phyloP scores from a whole-genome alignment of 2,329 filamentous ascomycete species.

The Aspergillus felis region DNA sequence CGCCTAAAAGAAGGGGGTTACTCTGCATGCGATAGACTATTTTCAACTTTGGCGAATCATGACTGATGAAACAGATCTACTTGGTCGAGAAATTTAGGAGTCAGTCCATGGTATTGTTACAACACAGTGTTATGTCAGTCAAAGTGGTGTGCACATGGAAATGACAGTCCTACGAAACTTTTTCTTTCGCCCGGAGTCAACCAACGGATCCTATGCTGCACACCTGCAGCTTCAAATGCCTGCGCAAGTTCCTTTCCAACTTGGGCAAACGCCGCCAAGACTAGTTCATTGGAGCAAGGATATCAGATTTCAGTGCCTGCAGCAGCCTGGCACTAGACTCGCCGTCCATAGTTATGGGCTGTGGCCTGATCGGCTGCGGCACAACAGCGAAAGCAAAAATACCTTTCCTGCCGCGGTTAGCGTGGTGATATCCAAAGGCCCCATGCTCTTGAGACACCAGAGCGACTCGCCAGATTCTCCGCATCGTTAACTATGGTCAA shows the following conservation, averaged over 20 bases:
- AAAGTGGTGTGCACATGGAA: background rate
- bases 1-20: background rate
- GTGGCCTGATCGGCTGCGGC: slow-evolving; percentile 18
- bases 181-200: slow-evolving; percentile 23
- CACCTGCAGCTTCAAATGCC: slow-evolving; percentile 33
- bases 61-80: background rate
- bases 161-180: background rate
- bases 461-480: slow-evolving; percentile 41
- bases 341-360: slow-evolving; percentile 46
- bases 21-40: background rate
- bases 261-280: too few species aligned
- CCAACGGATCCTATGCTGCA: slow-evolving; percentile 36
- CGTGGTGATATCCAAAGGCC: slow-evolving; percentile 36
- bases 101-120: background rate
- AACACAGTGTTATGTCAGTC: background rate
- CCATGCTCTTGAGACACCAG: slow-evolving; percentile 40
- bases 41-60: background rate
- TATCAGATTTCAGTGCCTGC: slow-evolving; percentile 38
- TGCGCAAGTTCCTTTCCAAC: slow-evolving; percentile 23
- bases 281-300: slow-evolving; percentile 40
- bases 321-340: slow-evolving; percentile 39
- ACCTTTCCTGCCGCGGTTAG: slow-evolving; percentile 27
- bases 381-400: slow-evolving; percentile 37
- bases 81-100: background rate
- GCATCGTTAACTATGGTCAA: slow-evolving; percentile 47